phyloP scores from a whole-genome alignment of 257 asterid species.

The Asclepias syriaca region DNA sequence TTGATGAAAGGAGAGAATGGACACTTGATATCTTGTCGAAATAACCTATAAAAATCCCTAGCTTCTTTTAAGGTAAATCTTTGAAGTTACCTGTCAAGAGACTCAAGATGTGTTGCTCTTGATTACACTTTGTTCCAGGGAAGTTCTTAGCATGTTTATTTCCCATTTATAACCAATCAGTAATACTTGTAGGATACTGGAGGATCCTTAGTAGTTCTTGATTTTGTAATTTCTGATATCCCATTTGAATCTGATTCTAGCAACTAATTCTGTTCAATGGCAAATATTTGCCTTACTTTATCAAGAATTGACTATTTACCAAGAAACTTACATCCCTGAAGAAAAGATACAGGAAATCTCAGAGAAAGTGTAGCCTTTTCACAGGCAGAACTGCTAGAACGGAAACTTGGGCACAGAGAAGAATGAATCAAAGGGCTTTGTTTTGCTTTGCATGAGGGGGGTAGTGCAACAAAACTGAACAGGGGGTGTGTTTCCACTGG shows the following conservation, averaged over 20 bases:
- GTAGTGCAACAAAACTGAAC: not conserved
- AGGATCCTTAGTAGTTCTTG: not conserved
- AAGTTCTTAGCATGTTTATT: not conserved
- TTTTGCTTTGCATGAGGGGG: not conserved
- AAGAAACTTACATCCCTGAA: too few species aligned
- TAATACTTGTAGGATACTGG: not conserved
- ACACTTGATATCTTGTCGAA: not conserved
- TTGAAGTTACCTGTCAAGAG: not conserved
- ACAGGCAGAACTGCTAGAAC: too few species aligned
- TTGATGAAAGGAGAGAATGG: slow-evolving; percentile 5
- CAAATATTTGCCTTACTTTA: not conserved
- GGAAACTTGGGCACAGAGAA: not conserved
- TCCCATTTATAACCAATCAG: not conserved
- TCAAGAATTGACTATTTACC: not conserved
- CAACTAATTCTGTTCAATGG: not conserved
- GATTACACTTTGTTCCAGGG: not conserved
- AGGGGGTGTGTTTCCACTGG: not conserved
- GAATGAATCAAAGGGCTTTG: not conserved
- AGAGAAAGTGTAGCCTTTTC: too few species aligned
- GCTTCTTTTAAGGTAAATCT: not conserved
- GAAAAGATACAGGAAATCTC: too few species aligned
- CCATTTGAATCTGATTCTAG: not conserved
- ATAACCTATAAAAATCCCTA: not conserved
- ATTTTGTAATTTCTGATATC: not conserved
- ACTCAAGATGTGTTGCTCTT: not conserved